phyloP scores from a whole-genome alignment of 2,329 filamentous ascomycete genomes.

The Amesomyces nigricolor region DNA sequence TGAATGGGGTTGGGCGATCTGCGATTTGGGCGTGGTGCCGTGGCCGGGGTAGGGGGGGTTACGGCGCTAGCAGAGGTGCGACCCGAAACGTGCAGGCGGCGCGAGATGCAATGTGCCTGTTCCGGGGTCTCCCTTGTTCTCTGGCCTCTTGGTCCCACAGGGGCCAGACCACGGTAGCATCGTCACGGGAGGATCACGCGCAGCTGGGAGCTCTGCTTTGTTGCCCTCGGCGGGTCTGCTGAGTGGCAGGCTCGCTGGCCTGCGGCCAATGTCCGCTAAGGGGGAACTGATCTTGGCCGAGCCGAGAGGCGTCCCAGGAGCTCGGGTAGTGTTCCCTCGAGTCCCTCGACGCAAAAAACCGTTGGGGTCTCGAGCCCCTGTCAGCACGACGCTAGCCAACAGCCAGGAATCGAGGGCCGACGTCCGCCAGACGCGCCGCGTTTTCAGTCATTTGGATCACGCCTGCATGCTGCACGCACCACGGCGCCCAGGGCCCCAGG shows the following conservation, averaged over 20 bases:
- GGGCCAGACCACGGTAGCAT: slow-evolving; percentile 4
- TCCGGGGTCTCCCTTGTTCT: not conserved
- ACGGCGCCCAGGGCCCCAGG: not conserved
- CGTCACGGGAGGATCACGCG: not conserved
- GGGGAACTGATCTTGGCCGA: not conserved
- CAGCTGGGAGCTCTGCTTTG: not conserved
- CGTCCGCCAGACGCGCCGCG: slow-evolving; percentile 11
- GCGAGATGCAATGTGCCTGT: slow-evolving; percentile 15
- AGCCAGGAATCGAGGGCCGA: slow-evolving; percentile 20
- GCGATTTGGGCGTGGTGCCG: not conserved
- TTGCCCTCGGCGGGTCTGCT: not conserved
- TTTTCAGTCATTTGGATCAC: slow-evolving; percentile 3
- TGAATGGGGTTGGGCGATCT: slow-evolving; percentile 14
- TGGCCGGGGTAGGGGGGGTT: not conserved
- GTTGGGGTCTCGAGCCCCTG: slow-evolving; percentile 5
- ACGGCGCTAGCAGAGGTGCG: slow-evolving; percentile 14
- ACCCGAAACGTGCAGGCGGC: slow-evolving; percentile 14
- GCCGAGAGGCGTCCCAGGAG: slow-evolving; percentile 8
- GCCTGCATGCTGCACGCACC: not conserved
- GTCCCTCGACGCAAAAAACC: slow-evolving; percentile 10
- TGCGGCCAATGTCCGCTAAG: not conserved
- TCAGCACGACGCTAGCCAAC: slow-evolving; percentile 6
- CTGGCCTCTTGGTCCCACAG: not conserved
- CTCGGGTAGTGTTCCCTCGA: slow-evolving; percentile 1
- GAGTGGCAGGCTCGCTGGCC: not conserved